phyloP scores from a whole-genome alignment of 2,329 filamentous ascomycete genomes.

The Apiospora saccharicola region DNA sequence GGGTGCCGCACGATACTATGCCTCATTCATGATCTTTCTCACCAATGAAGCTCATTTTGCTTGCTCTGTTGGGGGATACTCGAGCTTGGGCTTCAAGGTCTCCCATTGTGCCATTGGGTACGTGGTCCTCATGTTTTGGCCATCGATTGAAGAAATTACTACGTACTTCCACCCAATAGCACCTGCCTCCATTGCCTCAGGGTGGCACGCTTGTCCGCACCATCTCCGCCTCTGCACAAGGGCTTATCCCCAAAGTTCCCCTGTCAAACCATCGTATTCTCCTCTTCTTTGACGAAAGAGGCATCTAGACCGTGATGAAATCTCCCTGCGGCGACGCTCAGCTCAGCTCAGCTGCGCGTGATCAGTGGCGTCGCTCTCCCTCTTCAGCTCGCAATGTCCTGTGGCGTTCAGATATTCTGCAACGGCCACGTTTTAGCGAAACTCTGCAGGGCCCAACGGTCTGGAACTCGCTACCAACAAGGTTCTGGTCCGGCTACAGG shows the following conservation, averaged over 20 bases:
- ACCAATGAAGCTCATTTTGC: not conserved
- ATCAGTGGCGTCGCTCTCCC: not conserved
- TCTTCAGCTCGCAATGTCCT: not conserved
- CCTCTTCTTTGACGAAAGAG: not conserved
- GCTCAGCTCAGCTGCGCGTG: not conserved
- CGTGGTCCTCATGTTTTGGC: not conserved
- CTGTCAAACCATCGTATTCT: not conserved
- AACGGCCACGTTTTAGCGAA: constrained; percentile 11
- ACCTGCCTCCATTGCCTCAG: not conserved
- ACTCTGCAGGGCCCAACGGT: constrained; percentile 6
- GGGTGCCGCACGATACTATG: too few species aligned
- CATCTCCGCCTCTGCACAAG: not conserved
- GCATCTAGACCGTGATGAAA: not conserved
- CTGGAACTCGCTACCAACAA: not conserved
- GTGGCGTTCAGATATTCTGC: not conserved
- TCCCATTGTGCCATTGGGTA: not conserved
- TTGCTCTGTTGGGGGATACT: not conserved
- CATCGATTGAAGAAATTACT: not conserved
- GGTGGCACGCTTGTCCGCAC: not conserved
- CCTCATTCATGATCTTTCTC: not conserved
- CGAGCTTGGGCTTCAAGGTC: not conserved
- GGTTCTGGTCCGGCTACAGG: not conserved
- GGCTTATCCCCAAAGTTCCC: too few species aligned
- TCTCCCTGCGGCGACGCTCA: not conserved
- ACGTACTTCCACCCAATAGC: not conserved